phyloP scores from a whole-genome alignment of 139 green algal species.

The Marvania coccoides region DNA sequence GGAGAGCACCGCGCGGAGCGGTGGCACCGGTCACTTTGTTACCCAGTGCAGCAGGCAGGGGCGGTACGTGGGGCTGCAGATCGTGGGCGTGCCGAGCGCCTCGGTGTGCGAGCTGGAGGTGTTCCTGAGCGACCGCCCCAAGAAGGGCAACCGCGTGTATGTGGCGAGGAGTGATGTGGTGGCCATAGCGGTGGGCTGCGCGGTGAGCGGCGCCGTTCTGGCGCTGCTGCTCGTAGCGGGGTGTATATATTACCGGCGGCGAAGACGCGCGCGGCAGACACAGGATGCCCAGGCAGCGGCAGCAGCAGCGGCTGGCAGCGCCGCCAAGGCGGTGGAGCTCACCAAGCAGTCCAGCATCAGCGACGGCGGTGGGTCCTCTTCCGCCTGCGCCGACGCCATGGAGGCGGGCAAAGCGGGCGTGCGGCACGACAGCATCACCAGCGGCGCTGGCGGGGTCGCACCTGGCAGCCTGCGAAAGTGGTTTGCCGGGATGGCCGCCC shows the following conservation, averaged over 20 bases:
- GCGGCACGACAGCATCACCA: not conserved
- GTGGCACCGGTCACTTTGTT: not conserved
- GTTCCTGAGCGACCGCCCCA: not conserved
- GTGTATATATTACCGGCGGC: not conserved
- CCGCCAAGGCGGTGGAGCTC: not conserved
- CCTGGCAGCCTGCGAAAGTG: not conserved
- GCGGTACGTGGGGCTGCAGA: not conserved
- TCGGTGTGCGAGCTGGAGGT: slow-evolving; percentile 5
- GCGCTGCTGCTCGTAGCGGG: not conserved
- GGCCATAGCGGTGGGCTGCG: not conserved
- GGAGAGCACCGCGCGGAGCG: not conserved
- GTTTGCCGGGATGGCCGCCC: not conserved
- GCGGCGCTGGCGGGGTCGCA: not conserved
- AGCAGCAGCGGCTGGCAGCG: no score
- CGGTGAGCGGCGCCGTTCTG: not conserved
- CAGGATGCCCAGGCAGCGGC: slow-evolving; percentile 1
- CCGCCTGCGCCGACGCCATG: not conserved
- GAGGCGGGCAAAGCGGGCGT: not conserved
- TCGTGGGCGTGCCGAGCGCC: not conserved
- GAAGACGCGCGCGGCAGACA: not conserved
- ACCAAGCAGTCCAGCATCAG: not conserved
- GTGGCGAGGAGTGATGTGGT: not conserved
- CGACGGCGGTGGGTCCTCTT: not conserved
- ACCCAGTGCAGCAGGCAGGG: not conserved
- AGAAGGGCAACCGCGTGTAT: not conserved